phyloP scores from a whole-genome alignment of 371 early-diverging fungal species.

The Globomyces sp. region DNA sequence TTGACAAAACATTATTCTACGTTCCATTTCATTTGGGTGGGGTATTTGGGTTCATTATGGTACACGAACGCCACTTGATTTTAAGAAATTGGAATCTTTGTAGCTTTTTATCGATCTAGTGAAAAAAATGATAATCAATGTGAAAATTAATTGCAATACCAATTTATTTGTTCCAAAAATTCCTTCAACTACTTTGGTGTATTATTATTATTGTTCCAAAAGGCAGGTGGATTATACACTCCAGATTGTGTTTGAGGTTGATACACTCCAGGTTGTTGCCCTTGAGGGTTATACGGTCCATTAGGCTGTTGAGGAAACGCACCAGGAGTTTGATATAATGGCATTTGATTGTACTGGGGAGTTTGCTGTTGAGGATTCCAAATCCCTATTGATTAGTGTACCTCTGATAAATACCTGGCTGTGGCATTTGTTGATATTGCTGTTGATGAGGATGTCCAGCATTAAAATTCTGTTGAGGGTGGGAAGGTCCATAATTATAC shows the following conservation, averaged over 20 bases:
- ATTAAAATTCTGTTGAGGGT: not conserved
- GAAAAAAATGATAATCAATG: too few relatives aligned
- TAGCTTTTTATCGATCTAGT: too few relatives aligned
- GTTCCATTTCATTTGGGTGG: too few relatives aligned
- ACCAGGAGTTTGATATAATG: not conserved
- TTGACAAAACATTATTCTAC: too few relatives aligned
- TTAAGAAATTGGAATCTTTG: too few relatives aligned
- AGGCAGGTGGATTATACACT: not conserved
- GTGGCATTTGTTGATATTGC: not conserved
- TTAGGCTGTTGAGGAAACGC: not conserved
- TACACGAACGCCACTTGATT: too few relatives aligned
- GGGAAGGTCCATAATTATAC: too few relatives aligned
- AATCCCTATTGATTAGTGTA: not conserved
- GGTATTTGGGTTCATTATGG: too few relatives aligned
- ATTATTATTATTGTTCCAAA: not conserved
- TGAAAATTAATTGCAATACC: too few relatives aligned
- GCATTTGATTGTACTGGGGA: conserved; percentile 1
- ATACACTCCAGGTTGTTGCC: conserved; percentile 2
- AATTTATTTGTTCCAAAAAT: too few relatives aligned
- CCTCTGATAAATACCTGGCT: too few relatives aligned
- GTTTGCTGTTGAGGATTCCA: conserved; percentile 9
- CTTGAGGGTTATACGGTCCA: not conserved
- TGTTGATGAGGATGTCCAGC: not conserved
- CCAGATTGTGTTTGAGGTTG: not conserved
- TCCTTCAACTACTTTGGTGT: not conserved